Evolutionary conservation across 306 rosid genomes (phyloP), one percentile per base, ranked within the genome.

Genomic region (Glycine tomentella): DNA sequence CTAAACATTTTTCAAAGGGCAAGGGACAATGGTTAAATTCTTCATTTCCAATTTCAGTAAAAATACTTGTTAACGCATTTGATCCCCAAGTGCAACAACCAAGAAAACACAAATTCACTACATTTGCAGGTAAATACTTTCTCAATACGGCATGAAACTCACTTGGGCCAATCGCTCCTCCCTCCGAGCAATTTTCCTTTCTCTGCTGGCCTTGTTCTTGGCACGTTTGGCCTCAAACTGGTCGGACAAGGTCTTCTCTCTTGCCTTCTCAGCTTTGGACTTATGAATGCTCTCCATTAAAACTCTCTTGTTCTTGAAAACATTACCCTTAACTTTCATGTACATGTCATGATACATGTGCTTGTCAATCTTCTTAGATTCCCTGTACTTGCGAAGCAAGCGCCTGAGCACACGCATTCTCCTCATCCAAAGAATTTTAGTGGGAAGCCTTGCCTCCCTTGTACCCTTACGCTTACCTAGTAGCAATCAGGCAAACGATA

Each of bases 261-360:
- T 91, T 2, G 97, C 97, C 90, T 93, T 95, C 88, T 95, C 99
- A 36, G 99, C 99, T 87, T 95, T 95, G 2, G 97, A 90, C 82
- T 93, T 95, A 87, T 95, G 97, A 9, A 95, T 95, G 88, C 97
- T 95, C 87, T 95, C 99, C 99, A 95, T 95, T 0, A 95, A 82
- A 69, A 95, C 99, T 66, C 99, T 92, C 77, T 95, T 95, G 82
- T 95, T 95, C 91, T 95, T 95, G 85, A 93, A 95, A 20, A 93
- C 99, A 46, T 95, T 95, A 89, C 99, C 99, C 92, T 95, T 95
- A 0, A 95, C 99, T 89, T 88, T 93, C 99, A 95, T 90, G 85
- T 95, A 95, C 99, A 93, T 95, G 84, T 93, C 97, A 87, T 95
- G 99, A 85, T 93, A 95, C 99, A 95, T 95, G 81, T 95, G 99